A percentile compares a stretch with the other conserved stretches of the same genome.
Conservation (phyloP, 495 filamentous ascomycete species). For the Hyaloscypha hepaticicola region DNA sequence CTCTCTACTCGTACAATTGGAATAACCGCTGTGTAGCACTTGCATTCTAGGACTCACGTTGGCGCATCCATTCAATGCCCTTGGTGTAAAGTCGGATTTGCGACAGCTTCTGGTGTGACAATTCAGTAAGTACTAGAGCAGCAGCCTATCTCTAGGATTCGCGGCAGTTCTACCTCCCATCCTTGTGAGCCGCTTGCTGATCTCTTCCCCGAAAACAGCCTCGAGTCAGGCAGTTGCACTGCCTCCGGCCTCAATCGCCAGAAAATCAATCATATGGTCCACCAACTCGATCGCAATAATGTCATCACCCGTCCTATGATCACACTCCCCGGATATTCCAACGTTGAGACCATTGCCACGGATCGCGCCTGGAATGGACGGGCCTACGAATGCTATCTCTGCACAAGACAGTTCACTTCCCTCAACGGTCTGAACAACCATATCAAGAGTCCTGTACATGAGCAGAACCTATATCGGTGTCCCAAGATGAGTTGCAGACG, state of each 20-base stretch:
- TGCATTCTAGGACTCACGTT: slow-evolving; percentile 33
- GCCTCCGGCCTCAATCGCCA: slow-evolving; percentile 30
- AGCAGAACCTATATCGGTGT: slow-evolving; percentile 33
- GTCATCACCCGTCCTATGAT: slow-evolving; percentile 34
- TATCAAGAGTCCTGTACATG: slow-evolving; percentile 33
- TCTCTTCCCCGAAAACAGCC: slow-evolving; percentile 19
- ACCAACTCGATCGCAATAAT: slow-evolving; percentile 28
- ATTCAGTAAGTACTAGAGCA: slow-evolving; percentile 4
- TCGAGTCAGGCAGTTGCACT: slow-evolving; percentile 33
- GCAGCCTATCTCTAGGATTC: background rate
- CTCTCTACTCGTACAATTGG: background rate
- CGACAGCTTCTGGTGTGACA: slow-evolving; percentile 31
- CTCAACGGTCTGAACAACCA: slow-evolving; percentile 30
- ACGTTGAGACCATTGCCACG: slow-evolving; percentile 25
- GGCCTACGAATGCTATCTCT: slow-evolving; percentile 35
- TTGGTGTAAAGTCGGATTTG: slow-evolving; percentile 29
- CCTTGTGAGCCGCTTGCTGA: background rate
- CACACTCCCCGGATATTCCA: slow-evolving; percentile 25
- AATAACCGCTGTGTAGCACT: slow-evolving; percentile 23
- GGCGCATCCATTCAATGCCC: slow-evolving; percentile 34
- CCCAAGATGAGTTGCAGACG: slow-evolving; percentile 24
- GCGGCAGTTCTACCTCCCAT: background rate
- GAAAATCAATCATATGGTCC: slow-evolving; percentile 31
- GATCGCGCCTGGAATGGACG: slow-evolving; percentile 32
- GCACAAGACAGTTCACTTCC: slow-evolving; percentile 21